Base-by-base conservation (phyloP, 192 early-diverging fungal species). In the Funneliformis mosseae region DNA sequence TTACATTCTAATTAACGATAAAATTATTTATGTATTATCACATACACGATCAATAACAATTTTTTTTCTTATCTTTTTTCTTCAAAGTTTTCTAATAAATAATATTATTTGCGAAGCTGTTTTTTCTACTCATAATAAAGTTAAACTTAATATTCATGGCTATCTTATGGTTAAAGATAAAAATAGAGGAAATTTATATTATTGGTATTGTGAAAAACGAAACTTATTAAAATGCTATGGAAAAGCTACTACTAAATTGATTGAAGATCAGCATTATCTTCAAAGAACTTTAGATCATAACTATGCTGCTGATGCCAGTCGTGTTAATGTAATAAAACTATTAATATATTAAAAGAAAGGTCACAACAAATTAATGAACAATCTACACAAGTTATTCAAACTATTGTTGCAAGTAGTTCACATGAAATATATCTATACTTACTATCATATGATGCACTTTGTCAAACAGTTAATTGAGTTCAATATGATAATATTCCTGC, bases 71-170 rank as follows among this genome's bases (percentile, higher is more conserved):
- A 33, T 33, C 33, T 33, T 33, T n/a, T 33, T 33, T 33, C 33
- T 33, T 33, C 33, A 33, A 33, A 33, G 33, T 33, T 33, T 33
- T 33, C 33, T 33, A 33, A 73, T 73, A 42, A 73, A 73, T 73
- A 43, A 42, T 43, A 43, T 33, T 46, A 25, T 74, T 74, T 74
- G 71, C n/a, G 23, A 74, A 74, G 21, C 23, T n/a, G 16, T 46
- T 48, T 46, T 21, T 48, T 74, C 71, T 50, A 23, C 9, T 48
- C 48, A n/a, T 28, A 9, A 43, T 6, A 25, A 74, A 48, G 21
- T n/a, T 38, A 74, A 74, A 74, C 41, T 73, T 46, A 73, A 73
- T 46, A 43, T 73, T 50, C 16, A 74, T 74, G 43, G 71, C 23
- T 74, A 48, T 48, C 6, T 33, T 33, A 33, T 33, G 33, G 33